A percentile compares a stretch with the other conserved stretches of the same genome.
Evolutionary conservation across 768 basidiomycete species (phyloP).

Genomic region (Chalciporus pseudorubinellus): DNA sequence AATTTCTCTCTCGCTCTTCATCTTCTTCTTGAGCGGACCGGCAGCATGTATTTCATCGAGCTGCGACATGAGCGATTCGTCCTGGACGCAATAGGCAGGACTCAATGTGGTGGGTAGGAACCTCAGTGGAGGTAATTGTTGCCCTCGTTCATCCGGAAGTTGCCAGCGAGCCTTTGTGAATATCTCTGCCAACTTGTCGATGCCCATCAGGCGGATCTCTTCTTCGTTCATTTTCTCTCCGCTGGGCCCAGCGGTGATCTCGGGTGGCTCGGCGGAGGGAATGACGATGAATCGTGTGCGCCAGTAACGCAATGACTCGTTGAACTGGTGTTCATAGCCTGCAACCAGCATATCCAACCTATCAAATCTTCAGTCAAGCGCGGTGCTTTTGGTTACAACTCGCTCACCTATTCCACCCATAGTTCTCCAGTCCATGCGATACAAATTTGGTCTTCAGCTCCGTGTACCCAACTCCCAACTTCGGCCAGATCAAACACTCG

Average conservation of each 20-base stretch:
- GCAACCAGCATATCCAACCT: slow-evolving; percentile 86
- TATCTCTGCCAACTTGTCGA: slow-evolving; percentile 86
- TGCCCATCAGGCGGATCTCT: slow-evolving; percentile 84
- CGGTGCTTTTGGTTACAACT: neutral
- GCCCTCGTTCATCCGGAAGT: slow-evolving; percentile 39
- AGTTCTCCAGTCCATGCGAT: slow-evolving; percentile 77
- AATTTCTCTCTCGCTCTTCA: slow-evolving; percentile 75
- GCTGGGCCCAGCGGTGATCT: slow-evolving; percentile 50
- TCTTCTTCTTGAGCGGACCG: slow-evolving; percentile 75
- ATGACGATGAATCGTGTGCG: slow-evolving; percentile 92
- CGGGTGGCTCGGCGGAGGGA: slow-evolving; percentile 72
- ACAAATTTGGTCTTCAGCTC: slow-evolving; percentile 72
- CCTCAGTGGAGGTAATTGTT: slow-evolving; percentile 58
- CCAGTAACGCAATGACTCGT: slow-evolving; percentile 88
- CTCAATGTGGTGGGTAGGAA: slow-evolving; percentile 84
- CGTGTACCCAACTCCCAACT: slow-evolving; percentile 83
- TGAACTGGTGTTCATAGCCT: slow-evolving; percentile 77
- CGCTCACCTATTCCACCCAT: slow-evolving; percentile 80
- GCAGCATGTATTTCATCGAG: slow-evolving; percentile 77
- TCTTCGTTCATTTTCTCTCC: slow-evolving; percentile 82
- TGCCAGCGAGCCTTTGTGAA: slow-evolving; percentile 86
- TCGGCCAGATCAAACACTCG: slow-evolving; percentile 92
- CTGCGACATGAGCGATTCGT: slow-evolving; percentile 74
- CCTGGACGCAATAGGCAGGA: slow-evolving; percentile 75
- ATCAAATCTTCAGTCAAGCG: neutral